These are phyloP conservation scores for Ophiostoma triangulosporum DNA, from an alignment of 2,329 filamentous ascomycete genomes.

Conservation along the genomic window DNA sequence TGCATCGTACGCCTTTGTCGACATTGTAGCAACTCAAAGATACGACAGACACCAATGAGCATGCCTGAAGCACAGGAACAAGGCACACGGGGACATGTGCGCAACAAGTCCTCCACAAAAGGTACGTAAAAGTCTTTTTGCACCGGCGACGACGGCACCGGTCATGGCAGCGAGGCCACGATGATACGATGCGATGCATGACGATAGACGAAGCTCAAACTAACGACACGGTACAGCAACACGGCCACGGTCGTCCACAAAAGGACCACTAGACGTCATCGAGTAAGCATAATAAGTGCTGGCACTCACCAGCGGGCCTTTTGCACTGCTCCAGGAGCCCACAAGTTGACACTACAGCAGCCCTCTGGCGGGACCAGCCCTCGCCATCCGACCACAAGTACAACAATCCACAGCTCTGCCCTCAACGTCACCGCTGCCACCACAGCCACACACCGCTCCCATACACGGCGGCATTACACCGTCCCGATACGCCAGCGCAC, in stretches of 20 bases:
- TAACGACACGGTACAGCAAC: constrained; percentile 26
- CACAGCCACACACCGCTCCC: constrained; percentile 6
- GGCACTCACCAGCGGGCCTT: constrained; percentile 1
- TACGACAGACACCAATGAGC: no score
- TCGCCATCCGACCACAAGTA: constrained; percentile 7
- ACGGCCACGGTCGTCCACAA: constrained; percentile 57
- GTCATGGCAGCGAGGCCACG: not conserved
- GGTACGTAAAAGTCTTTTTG: constrained; percentile 22
- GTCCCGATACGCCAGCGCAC: constrained; percentile 9
- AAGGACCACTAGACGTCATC: constrained; percentile 62
- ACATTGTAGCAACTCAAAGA: no score
- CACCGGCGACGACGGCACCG: not conserved
- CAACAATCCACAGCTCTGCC: constrained; percentile 13
- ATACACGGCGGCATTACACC: constrained; percentile 4
- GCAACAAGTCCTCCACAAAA: constrained; percentile 26
- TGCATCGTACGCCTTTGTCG: no score
- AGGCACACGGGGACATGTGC: constrained; percentile 18
- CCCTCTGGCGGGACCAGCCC: constrained; percentile 15
- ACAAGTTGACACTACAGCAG: constrained; percentile 12
- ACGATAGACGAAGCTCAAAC: not conserved
- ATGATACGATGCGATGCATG: not conserved
- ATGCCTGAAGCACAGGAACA: constrained; percentile 14
- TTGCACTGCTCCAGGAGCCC: not conserved
- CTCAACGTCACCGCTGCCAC: constrained; percentile 8
- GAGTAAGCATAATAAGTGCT: constrained; percentile 58